These are phyloP conservation scores for Serendipita sp. DNA, from an alignment of 1,284 basidiomycete genomes.

Conservation along the genomic window DNA sequence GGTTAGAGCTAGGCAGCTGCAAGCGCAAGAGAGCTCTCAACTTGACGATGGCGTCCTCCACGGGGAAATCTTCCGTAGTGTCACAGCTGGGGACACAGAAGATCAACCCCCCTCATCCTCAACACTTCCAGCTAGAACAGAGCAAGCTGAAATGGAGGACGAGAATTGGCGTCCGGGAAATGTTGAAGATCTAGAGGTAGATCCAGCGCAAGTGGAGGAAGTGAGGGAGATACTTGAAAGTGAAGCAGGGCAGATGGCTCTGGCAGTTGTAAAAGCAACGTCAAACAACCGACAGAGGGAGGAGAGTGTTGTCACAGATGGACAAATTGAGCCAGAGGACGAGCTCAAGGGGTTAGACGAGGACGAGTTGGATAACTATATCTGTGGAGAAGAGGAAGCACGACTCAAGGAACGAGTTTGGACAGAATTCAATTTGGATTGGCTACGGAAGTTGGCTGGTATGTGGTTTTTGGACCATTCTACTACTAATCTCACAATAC, in stretches of 20 bases:
- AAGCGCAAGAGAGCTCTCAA: constrained; percentile 38
- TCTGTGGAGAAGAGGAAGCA: constrained; percentile 76
- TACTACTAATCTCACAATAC: background rate
- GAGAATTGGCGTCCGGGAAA: background rate
- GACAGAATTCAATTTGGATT: constrained; percentile 92
- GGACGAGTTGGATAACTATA: constrained; percentile 78
- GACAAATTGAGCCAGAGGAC: constrained; percentile 35
- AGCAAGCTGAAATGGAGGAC: background rate
- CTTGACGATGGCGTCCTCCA: constrained; percentile 22
- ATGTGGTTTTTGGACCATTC: constrained; percentile 20
- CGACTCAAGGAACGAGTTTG: constrained; percentile 87
- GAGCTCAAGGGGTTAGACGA: constrained; percentile 79
- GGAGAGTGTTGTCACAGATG: constrained; percentile 35
- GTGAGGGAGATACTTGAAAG: constrained; percentile 10
- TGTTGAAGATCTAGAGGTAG: background rate
- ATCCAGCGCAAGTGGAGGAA: constrained; percentile 9
- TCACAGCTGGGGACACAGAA: background rate
- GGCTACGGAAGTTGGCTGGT: constrained; percentile 81
- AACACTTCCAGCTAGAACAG: background rate
- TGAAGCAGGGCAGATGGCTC: constrained; percentile 26
- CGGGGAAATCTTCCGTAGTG: background rate
- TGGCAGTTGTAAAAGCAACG: constrained; percentile 42
- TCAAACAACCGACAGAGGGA: constrained; percentile 40
- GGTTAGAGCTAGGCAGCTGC: constrained; percentile 34
- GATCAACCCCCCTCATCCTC: background rate